phyloP scores from a whole-genome alignment of 371 early-diverging fungal species.

The Smittium mucronatum region DNA sequence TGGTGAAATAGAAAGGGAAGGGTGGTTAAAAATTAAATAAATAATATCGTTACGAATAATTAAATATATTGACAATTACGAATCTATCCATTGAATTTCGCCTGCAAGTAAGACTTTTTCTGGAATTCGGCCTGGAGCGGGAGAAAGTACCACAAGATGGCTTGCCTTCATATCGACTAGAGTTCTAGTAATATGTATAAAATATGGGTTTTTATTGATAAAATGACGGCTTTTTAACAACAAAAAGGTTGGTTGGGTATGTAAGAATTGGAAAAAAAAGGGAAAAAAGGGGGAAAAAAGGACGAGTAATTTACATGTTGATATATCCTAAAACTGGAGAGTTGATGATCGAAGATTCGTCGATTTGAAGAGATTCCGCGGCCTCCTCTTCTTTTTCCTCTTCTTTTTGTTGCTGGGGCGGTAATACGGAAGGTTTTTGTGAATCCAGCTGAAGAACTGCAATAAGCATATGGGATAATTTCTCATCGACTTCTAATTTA shows the following conservation, averaged over 20 bases:
- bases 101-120: slow-evolving; percentile 70
- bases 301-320: slow-evolving; percentile 47
- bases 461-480: slow-evolving; percentile 72
- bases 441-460: slow-evolving; percentile 50
- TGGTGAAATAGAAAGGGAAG: too few relatives aligned
- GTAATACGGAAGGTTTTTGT: not conserved
- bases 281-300: not conserved
- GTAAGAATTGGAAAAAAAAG: not conserved
- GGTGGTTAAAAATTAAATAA: too few relatives aligned
- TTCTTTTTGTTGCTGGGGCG: not conserved
- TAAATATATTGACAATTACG: too few relatives aligned
- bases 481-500: slow-evolving; percentile 67
- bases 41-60: too few relatives aligned
- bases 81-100: slow-evolving; percentile 75
- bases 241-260: not conserved
- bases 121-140: slow-evolving; percentile 78
- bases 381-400: not conserved
- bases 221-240: too few relatives aligned
- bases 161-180: slow-evolving; percentile 67
- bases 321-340: slow-evolving; percentile 58
- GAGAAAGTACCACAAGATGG: slow-evolving; percentile 70
- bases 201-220: not conserved
- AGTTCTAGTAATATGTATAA: slow-evolving; percentile 35
- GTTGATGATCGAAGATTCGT: slow-evolving; percentile 44
- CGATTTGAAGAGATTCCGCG: not conserved